Evolutionary conservation across 495 filamentous ascomycete species (phyloP).

Genomic region (Xylaria grammica): DNA sequence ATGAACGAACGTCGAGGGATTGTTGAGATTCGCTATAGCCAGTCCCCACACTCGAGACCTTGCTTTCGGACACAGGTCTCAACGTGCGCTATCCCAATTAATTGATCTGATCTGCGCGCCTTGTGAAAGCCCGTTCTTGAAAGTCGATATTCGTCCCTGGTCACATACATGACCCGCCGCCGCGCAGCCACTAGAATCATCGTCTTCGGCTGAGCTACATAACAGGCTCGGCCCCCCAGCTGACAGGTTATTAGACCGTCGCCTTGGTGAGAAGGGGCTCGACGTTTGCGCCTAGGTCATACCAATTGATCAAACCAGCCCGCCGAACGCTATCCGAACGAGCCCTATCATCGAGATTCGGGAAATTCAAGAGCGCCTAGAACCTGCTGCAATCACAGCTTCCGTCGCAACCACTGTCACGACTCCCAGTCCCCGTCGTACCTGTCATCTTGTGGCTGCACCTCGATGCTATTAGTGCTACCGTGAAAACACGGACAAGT

Average conservation of each 20-base stretch:
- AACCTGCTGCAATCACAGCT: neutral
- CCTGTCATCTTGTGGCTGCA: constrained; percentile 12
- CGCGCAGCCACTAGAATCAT: constrained; percentile 27
- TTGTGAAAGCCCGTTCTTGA: neutral
- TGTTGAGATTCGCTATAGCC: neutral
- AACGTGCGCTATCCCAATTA: constrained; percentile 5
- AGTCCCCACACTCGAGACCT: constrained; percentile 9
- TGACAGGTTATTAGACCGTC: constrained; percentile 39
- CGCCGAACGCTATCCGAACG: neutral
- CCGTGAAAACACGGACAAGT: constrained; percentile 35
- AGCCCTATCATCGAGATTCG: neutral
- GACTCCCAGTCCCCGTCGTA: neutral
- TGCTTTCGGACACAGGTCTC: constrained; percentile 6
- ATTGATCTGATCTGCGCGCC: constrained; percentile 18
- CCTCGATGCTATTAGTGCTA: constrained; percentile 29
- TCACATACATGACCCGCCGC: neutral
- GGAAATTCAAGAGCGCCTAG: too few relatives aligned
- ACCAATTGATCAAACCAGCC: neutral
- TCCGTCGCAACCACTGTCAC: neutral
- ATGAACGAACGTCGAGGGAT: neutral
- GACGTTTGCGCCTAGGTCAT: too few relatives aligned
- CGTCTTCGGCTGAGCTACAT: constrained; percentile 9
- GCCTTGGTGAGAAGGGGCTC: constrained; percentile 23
- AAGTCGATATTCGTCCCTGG: neutral
- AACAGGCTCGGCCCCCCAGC: constrained; percentile 23